Evolutionary conservation across 768 basidiomycete genomes (phyloP).

Genomic region (Panaeolus papilionaceus): DNA sequence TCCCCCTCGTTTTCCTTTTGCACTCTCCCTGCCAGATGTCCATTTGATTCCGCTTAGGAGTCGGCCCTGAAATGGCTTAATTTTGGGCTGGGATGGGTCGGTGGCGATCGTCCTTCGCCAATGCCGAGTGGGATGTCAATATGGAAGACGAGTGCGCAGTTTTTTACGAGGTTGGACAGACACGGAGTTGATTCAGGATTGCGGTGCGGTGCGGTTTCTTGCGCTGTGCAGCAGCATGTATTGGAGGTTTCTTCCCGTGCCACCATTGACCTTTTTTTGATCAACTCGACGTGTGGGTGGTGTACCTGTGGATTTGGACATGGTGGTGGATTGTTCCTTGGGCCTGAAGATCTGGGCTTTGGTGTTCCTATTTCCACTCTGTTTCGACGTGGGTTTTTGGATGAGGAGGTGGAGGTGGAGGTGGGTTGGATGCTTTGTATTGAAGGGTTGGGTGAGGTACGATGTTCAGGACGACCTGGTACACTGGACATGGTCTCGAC

Average conservation of each 20-base stretch:
- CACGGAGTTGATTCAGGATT: no score
- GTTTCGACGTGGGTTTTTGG: neutral
- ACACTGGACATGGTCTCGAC: neutral
- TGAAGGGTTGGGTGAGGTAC: neutral
- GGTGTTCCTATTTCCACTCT: neutral
- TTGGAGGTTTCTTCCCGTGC: no score
- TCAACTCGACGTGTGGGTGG: no score
- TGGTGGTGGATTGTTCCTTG: neutral
- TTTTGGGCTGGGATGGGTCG: neutral
- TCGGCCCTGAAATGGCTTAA: neutral
- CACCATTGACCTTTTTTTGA: no score
- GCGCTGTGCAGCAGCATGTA: no score
- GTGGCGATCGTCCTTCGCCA: neutral
- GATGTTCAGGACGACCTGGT: neutral
- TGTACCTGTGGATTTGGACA: neutral
- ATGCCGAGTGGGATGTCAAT: neutral
- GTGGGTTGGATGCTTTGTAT: neutral
- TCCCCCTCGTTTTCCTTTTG: neutral
- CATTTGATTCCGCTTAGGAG: constrained; percentile 1
- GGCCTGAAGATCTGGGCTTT: neutral
- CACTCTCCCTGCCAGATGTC: neutral
- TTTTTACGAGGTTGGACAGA: no score
- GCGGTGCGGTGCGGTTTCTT: no score
- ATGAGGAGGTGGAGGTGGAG: neutral
- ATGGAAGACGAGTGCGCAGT: no score